phyloP scores from a whole-genome alignment of 768 basidiomycete genomes.

The Suillus luteus region DNA sequence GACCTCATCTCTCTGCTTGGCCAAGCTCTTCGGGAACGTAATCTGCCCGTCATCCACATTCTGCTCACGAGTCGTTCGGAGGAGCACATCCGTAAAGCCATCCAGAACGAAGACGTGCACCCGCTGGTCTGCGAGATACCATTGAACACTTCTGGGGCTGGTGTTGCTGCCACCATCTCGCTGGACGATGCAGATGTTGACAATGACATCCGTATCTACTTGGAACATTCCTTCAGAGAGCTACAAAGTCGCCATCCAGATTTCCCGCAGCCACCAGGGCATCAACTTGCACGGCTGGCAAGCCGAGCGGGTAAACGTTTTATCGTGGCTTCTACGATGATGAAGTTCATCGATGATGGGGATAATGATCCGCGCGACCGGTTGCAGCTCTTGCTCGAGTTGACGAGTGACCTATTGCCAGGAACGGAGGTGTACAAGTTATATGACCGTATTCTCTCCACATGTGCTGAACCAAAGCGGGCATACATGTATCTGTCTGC shows the following conservation, averaged over 20 bases:
- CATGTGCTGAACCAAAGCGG: background rate
- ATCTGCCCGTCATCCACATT: background rate
- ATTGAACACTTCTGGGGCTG: background rate
- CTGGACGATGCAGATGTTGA: background rate
- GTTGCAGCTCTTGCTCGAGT: background rate
- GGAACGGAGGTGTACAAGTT: background rate
- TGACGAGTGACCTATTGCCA: background rate
- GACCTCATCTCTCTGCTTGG: constrained; percentile 1
- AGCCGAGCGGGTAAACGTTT: background rate
- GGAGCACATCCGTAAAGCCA: background rate
- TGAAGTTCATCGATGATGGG: background rate
- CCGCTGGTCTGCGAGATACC: background rate
- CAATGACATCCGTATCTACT: background rate
- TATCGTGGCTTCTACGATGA: background rate
- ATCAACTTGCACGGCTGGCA: background rate
- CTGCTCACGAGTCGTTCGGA: background rate
- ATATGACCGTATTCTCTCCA: background rate
- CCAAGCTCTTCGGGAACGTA: background rate
- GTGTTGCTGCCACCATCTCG: background rate
- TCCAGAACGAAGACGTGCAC: background rate
- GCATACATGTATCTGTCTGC: background rate
- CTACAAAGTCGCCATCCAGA: background rate
- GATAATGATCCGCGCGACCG: background rate
- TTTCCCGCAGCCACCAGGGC: background rate
- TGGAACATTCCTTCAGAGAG: background rate